These are phyloP conservation scores for Vachellia pachyceras DNA, from an alignment of 306 rosid species.

Conservation along the genomic window DNA sequence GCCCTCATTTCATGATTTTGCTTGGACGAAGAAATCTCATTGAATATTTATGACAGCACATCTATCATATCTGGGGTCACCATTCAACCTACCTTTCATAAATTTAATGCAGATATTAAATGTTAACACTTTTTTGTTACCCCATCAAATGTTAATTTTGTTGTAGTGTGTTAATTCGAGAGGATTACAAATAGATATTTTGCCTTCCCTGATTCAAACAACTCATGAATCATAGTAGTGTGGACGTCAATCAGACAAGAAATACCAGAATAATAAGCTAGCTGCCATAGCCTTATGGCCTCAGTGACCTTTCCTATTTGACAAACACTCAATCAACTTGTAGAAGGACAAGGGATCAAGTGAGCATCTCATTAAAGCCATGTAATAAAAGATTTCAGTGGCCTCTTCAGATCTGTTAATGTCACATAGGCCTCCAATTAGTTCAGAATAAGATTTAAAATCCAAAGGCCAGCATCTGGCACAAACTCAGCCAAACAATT, in stretches of 20 bases:
- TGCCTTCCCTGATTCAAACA: constrained; percentile 51
- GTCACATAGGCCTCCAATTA: constrained; percentile 70
- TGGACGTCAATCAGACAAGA: constrained; percentile 55
- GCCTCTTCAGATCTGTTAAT: constrained; percentile 56
- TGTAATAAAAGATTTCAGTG: constrained; percentile 66
- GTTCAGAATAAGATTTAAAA: constrained; percentile 63
- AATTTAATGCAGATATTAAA: no score
- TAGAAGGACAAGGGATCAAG: constrained; percentile 62
- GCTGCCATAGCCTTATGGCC: constrained; percentile 60
- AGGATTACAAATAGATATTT: constrained; percentile 53
- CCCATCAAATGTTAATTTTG: no score
- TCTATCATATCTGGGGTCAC: no score
- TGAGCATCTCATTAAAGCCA: constrained; percentile 56
- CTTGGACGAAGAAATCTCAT: no score
- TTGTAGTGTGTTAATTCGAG: no score
- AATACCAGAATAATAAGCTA: constrained; percentile 63
- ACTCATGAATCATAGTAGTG: constrained; percentile 55
- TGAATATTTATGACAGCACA: no score
- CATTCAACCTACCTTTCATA: no score
- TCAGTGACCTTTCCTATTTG: constrained; percentile 50
- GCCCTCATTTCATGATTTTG: no score
- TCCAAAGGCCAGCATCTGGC: constrained; percentile 72
- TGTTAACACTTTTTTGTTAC: no score
- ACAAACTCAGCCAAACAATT: constrained; percentile 47
- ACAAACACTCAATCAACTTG: constrained; percentile 67